These are phyloP conservation scores for Trichoderma aggressivum DNA, from an alignment of 2,329 filamentous ascomycete species.

Conservation along the genomic window DNA sequence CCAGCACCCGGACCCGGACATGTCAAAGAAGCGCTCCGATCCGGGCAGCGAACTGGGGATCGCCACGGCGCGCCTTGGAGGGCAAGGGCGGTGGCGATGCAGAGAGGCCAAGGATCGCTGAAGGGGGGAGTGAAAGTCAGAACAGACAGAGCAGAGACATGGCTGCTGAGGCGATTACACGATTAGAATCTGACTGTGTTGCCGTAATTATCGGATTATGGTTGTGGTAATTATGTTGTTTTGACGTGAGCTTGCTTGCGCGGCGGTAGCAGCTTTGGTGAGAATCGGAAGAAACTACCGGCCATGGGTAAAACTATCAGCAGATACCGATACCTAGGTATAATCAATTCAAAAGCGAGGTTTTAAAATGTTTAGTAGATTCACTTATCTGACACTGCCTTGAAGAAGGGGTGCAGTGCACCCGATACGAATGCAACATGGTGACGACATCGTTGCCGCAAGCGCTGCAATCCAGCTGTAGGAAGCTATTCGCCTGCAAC, in stretches of 20 bases:
- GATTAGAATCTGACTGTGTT: neutral
- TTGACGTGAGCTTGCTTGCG: neutral
- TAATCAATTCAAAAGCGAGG: neutral
- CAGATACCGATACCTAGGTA: neutral
- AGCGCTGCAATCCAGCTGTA: neutral
- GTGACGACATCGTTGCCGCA: neutral
- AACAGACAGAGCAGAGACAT: conserved; percentile 43
- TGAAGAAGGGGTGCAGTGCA: neutral
- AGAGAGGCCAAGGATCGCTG: conserved; percentile 59
- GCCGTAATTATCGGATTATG: neutral
- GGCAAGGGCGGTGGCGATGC: conserved; percentile 59
- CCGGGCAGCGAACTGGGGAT: conserved; percentile 56
- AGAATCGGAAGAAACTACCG: neutral
- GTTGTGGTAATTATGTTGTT: neutral
- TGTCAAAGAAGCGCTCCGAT: conserved; percentile 65
- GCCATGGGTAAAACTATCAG: neutral
- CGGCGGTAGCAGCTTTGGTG: neutral
- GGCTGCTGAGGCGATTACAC: conserved; percentile 9
- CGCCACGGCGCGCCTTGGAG: conserved; percentile 59
- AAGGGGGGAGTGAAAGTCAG: conserved; percentile 58
- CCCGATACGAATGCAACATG: neutral
- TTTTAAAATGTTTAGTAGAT: neutral
- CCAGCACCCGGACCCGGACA: conserved; percentile 60
- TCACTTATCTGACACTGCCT: neutral
- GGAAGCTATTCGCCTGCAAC: neutral